A percentile compares a stretch with the other conserved stretches of the same genome.
These are phyloP conservation scores for Globisporangium yorkense DNA, from an alignment of 352 stramenopile genomes.

Conservation along the genomic window DNA sequence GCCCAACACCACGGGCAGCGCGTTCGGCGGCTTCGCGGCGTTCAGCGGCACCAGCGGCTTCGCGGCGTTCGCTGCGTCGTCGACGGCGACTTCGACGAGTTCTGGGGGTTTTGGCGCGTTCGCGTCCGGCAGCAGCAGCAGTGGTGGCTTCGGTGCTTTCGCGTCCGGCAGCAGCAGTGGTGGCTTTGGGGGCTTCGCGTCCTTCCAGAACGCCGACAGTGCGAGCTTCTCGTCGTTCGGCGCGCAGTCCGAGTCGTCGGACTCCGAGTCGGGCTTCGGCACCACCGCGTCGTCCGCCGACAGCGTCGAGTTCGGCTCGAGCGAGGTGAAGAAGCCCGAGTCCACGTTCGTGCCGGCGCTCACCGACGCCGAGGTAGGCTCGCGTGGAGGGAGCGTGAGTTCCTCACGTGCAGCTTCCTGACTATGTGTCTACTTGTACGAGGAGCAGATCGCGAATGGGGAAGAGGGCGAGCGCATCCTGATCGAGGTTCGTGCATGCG, in stretches of 20 bases:
- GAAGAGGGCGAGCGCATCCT: slow-evolving; percentile 69
- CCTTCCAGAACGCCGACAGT: slow-evolving; percentile 34
- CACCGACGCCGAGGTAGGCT: slow-evolving; percentile 56
- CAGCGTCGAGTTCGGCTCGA: slow-evolving; percentile 43
- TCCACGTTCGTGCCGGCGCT: slow-evolving; percentile 38
- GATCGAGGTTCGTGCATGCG: slow-evolving; percentile 36
- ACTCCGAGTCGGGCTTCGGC: slow-evolving; percentile 20
- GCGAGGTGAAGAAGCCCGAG: slow-evolving; percentile 40
- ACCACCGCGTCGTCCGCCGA: slow-evolving; percentile 28
- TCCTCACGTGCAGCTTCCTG: background rate
- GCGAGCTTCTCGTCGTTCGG: slow-evolving; percentile 60
- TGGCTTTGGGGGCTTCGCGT: slow-evolving; percentile 37
- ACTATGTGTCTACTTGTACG: background rate
- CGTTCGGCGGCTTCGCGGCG: slow-evolving; percentile 42
- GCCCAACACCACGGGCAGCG: slow-evolving; percentile 27
- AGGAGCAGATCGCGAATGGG: slow-evolving; percentile 35
- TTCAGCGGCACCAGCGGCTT: slow-evolving; percentile 52
- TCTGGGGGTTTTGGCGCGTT: slow-evolving; percentile 22
- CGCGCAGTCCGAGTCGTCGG: slow-evolving; percentile 26
- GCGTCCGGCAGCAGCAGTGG: slow-evolving; percentile 18
- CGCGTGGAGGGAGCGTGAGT: too few relatives aligned
- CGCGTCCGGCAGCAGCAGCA: slow-evolving; percentile 10
- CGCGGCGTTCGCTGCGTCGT: slow-evolving; percentile 28
- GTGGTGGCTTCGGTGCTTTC: slow-evolving; percentile 32
- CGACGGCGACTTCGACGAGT: slow-evolving; percentile 19